A percentile compares a stretch with the other conserved stretches of the same genome.
These are phyloP conservation scores for Botrytis pseudocinerea DNA, from an alignment of 2,329 filamentous ascomycete species.

Conservation along the genomic window DNA sequence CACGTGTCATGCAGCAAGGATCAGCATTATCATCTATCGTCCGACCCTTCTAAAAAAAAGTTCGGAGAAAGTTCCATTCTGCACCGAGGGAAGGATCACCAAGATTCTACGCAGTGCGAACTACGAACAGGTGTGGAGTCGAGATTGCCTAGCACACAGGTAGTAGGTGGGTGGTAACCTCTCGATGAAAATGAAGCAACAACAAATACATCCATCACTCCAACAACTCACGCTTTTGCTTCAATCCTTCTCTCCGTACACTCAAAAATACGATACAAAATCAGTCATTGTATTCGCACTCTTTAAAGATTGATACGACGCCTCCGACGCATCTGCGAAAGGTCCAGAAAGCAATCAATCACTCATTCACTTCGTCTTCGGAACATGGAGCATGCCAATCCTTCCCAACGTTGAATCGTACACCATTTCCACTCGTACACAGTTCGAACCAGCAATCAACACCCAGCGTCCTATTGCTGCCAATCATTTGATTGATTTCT, in stretches of 20 bases:
- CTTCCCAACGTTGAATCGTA: not conserved
- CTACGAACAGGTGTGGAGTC: not conserved
- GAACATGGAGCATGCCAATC: slow-evolving; percentile 1
- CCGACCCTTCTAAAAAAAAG: not conserved
- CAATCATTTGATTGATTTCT: not conserved
- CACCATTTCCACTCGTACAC: not conserved
- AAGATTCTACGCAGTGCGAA: not conserved
- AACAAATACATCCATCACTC: not conserved
- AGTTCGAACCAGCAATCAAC: not conserved
- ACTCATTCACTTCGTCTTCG: not conserved
- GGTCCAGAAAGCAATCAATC: not conserved
- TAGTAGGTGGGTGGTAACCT: not conserved
- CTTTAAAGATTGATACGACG: not conserved
- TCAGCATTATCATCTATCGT: not conserved
- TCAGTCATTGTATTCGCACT: not conserved
- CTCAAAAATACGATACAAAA: not conserved
- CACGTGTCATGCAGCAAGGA: not conserved
- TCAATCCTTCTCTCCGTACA: not conserved
- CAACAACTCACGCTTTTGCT: not conserved
- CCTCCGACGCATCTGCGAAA: not conserved
- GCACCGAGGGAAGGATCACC: slow-evolving; percentile 1
- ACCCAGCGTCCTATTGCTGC: not conserved
- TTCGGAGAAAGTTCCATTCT: not conserved
- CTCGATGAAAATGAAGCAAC: not conserved
- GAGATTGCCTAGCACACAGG: not conserved